Conservation (phyloP, 1,284 basidiomycete genomes). For the Rhodotorula sp. region DNA sequence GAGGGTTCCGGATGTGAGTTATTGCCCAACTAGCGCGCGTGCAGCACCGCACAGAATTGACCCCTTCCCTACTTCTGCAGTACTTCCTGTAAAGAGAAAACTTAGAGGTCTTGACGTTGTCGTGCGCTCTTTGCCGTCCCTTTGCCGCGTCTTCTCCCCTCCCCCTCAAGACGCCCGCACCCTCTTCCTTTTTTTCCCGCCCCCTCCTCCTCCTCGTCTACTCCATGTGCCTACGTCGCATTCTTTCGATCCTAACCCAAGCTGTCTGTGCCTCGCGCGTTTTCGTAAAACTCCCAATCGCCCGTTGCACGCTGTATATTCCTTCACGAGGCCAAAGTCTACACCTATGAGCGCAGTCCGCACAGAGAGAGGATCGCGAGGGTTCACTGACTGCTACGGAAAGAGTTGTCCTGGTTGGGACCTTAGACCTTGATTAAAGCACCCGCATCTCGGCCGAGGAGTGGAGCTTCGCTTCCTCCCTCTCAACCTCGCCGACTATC, state of each 20-base stretch:
- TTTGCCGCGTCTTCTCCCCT: not conserved
- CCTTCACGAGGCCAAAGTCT: not conserved
- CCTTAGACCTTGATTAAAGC: no score
- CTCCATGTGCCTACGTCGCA: not conserved
- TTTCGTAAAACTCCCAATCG: not conserved
- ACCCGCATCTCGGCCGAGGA: no score
- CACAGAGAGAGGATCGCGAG: not conserved
- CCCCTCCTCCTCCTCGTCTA: not conserved
- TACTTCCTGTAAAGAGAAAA: conserved; percentile 35
- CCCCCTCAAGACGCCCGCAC: not conserved
- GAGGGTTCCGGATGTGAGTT: conserved; percentile 77
- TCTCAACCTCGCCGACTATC: no score
- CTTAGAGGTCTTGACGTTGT: not conserved
- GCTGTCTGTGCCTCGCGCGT: conserved; percentile 4
- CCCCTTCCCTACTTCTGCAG: not conserved
- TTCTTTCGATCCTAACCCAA: not conserved
- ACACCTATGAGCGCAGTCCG: not conserved
- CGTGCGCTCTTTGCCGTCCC: not conserved
- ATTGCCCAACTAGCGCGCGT: not conserved
- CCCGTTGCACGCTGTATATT: not conserved
- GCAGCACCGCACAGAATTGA: not conserved
- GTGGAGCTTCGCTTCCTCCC: no score
- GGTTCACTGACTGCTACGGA: no score
- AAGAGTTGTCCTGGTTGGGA: no score
- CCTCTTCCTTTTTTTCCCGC: not conserved